Evolutionary conservation across 495 filamentous ascomycete species (phyloP).

Genomic region (Penicillium cinerascens): DNA sequence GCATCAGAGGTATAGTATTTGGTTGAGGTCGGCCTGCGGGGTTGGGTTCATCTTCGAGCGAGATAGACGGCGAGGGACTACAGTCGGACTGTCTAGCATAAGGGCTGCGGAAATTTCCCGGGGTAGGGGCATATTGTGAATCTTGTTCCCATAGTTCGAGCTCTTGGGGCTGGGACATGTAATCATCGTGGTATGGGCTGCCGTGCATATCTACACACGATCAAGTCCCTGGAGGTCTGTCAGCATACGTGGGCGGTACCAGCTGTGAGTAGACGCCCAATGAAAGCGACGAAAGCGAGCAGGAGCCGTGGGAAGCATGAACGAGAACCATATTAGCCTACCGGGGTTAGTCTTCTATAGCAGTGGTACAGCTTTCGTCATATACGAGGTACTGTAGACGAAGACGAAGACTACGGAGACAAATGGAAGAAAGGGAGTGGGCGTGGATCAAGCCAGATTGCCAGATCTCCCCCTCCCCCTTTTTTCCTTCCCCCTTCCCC

Average conservation of each 20-base stretch:
- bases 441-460: background rate
- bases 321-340: background rate
- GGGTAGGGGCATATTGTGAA: background rate
- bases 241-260: background rate
- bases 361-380: background rate
- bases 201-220: background rate
- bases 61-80: background rate
- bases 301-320: background rate
- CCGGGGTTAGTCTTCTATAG: background rate
- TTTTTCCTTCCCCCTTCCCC: too few species aligned
- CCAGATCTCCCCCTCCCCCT: background rate
- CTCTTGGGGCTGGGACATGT: background rate
- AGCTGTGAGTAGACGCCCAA: background rate
- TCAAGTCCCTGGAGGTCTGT: background rate
- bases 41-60: background rate
- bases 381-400: background rate
- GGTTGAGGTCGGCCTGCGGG: background rate
- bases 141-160: background rate
- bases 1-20: background rate
- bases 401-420: background rate
- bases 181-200: background rate
- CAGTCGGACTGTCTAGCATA: background rate
- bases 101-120: slow-evolving; percentile 1
- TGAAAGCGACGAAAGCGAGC: background rate
- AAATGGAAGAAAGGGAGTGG: background rate